Base-by-base conservation (phyloP, 257 asterid species). In the Solanum raphanifolium region DNA sequence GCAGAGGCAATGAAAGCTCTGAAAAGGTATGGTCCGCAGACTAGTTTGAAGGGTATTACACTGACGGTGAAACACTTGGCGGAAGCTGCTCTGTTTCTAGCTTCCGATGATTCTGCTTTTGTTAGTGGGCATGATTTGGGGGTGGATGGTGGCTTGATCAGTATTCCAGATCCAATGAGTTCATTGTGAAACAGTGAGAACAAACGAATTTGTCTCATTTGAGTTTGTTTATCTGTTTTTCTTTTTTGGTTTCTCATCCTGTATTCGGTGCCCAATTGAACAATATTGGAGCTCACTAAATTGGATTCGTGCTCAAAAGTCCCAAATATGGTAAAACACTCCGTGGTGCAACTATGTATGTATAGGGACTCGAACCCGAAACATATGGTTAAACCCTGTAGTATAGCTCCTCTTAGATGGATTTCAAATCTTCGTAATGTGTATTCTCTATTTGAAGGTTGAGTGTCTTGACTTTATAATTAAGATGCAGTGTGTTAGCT, bases 61-160 rank as follows among this genome's bases (percentile, higher is more conserved):
- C 35, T 89, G 46, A 86, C 52, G 25, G 87, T 68, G 69, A 39
- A 36, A 62, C 91, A 87, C 36, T 86, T 92, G 85, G 94, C 90
- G 10, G 89, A 88, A 27, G 93, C 86, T 12, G 90, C 83, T 38
- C 34, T 87, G 79, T 90, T 92, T 79, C 73, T 90, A 8, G 93
- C 88, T 18, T 90, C 93, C 1, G 87, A 90, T 68, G 90, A 89
- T 18, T 90, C 93, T 27, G 90, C 88, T 8, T 89, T 89, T 27
- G 84, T 90, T 5, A 89, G 88, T 15, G 93, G 93, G 0, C 92
- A 89, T 46, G 82, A 90, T 48, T 72, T 92, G 48, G 65, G 11
- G 79, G 88, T 92, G 66, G 93, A 90, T 62, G 94, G 93, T 87
- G 91, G 92, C 5, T 35, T 85, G 52, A 65, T 69, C 60, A 20